These are phyloP conservation scores for Pseudocercospora musae DNA, from an alignment of 2,329 filamentous ascomycete species.

Conservation along the genomic window DNA sequence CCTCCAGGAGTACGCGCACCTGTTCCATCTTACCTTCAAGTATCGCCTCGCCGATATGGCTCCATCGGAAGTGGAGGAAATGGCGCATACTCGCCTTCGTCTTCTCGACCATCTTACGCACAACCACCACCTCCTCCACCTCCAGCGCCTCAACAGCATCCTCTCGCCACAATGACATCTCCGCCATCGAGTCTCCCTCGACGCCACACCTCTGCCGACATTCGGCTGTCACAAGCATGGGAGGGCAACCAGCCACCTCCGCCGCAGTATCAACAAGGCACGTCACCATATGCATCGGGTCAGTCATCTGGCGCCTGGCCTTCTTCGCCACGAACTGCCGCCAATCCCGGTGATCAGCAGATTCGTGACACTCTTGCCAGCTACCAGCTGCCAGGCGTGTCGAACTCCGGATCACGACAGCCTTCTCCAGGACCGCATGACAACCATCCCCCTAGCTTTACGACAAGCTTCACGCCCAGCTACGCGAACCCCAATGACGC, in stretches of 20 bases:
- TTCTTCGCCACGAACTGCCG: conserved; percentile 56
- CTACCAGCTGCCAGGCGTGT: conserved; percentile 61
- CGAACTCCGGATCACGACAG: conserved; percentile 34
- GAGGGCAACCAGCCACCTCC: conserved; percentile 68
- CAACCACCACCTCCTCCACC: conserved; percentile 60
- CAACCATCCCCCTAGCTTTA: conserved; percentile 39
- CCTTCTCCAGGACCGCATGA: conserved; percentile 46
- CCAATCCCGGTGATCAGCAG: conserved; percentile 55
- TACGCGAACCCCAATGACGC: conserved; percentile 53
- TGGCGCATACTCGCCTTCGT: conserved; percentile 65
- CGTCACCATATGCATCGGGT: conserved; percentile 64
- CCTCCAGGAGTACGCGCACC: conserved; percentile 71
- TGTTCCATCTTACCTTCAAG: conserved; percentile 76
- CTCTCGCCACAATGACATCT: conserved; percentile 55
- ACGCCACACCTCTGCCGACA: conserved; percentile 92
- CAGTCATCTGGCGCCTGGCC: conserved; percentile 63
- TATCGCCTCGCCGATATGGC: conserved; percentile 77
- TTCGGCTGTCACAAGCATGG: conserved; percentile 62
- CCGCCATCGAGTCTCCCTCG: conserved; percentile 68
- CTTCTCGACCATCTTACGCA: conserved; percentile 59
- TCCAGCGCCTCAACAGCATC: conserved; percentile 56
- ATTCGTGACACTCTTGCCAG: conserved; percentile 60
- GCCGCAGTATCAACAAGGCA: conserved; percentile 44
- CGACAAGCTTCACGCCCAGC: conserved; percentile 49
- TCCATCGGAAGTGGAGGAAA: conserved; percentile 67